Evolutionary conservation across 2,329 filamentous ascomycete genomes (phyloP), one percentile per base, ranked within the genome.

Genomic region (Spiromastix sp.): DNA sequence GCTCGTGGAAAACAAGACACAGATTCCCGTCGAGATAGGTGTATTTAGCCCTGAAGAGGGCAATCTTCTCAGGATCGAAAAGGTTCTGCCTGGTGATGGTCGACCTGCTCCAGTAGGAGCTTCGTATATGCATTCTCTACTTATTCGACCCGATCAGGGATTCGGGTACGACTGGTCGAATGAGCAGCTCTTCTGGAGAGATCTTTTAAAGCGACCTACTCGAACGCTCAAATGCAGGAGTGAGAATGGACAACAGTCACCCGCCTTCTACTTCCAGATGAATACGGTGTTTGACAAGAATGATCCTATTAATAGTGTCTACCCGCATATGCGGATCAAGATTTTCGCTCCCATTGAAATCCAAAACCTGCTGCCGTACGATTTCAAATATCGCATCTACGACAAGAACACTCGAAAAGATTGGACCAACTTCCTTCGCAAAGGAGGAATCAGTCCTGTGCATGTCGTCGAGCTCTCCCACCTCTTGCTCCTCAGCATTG

Each of bases 321-420:
- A 98, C 54, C 91, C 91, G 0, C 91, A 91, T 57, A 96, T 98
- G 91, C 79, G 78, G 40, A 71, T 98, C 45, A 84, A 87, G 46
- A 72, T 98, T 2, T 93, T 85, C 16, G 89, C 91, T 1, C 91
- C 93, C 0, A 77, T 98, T 10, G 89, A 94, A 32, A 72, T 98
- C 4, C 89, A 98, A 57, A 98, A 98, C 46, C 66, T 98, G 28
- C 64, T 98, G 24, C 91, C 91, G 0, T 96, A 91, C 54, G 91
- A 98, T 60, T 98, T 98, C 75, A 96, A 98, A 60, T 98, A 98
- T 58, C 79, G 89, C 37, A 96, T 98, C 37, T 98, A 96, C 53
- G 91, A 98, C 66, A 95, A 93, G 65, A 93, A 94, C 57, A 95
- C 87, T 0, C 93, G 89, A 68, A 94, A 93, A 56, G 91, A 98